phyloP scores from a whole-genome alignment of 345 rosid genomes.

The Geranium rotundifolium region DNA sequence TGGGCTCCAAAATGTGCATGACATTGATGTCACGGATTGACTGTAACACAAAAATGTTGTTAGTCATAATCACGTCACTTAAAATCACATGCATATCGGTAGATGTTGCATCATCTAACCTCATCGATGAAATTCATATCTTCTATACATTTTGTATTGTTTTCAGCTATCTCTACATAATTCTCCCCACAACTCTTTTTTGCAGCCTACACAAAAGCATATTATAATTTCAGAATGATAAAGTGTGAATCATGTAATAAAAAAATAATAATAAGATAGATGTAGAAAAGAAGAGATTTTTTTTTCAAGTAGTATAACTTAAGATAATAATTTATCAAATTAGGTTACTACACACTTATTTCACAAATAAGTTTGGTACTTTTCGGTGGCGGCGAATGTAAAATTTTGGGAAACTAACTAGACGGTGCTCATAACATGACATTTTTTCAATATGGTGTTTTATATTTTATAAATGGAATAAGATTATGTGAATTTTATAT shows the following conservation, averaged over 20 bases:
- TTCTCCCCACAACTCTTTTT: slow-evolving; percentile 17
- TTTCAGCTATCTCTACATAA: slow-evolving; percentile 15
- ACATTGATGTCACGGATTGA: slow-evolving; percentile 21
- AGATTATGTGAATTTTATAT: too few relatives aligned
- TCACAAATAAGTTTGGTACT: slow-evolving; percentile 10
- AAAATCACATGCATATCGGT: too few relatives aligned
- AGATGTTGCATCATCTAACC: slow-evolving; percentile 6
- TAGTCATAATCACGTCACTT: too few relatives aligned
- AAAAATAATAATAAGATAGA: not conserved
- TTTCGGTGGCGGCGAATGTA: too few relatives aligned
- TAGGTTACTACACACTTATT: slow-evolving; percentile 9
- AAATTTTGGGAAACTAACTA: too few relatives aligned
- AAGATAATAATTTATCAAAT: not conserved
- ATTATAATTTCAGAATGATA: not conserved
- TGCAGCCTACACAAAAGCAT: slow-evolving; percentile 4
- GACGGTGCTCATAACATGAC: too few relatives aligned
- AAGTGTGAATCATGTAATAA: too few relatives aligned
- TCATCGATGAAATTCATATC: slow-evolving; percentile 13
- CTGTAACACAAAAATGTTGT: slow-evolving; percentile 6
- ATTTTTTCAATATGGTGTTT: too few relatives aligned
- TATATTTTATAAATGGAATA: too few relatives aligned
- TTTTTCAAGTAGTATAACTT: not conserved
- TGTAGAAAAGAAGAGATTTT: slow-evolving; percentile 5
- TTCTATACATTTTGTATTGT: slow-evolving; percentile 15
- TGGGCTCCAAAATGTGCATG: slow-evolving; percentile 25